These are phyloP conservation scores for Colletotrichum sp. DNA, from an alignment of 2,329 filamentous ascomycete species.

Conservation along the genomic window DNA sequence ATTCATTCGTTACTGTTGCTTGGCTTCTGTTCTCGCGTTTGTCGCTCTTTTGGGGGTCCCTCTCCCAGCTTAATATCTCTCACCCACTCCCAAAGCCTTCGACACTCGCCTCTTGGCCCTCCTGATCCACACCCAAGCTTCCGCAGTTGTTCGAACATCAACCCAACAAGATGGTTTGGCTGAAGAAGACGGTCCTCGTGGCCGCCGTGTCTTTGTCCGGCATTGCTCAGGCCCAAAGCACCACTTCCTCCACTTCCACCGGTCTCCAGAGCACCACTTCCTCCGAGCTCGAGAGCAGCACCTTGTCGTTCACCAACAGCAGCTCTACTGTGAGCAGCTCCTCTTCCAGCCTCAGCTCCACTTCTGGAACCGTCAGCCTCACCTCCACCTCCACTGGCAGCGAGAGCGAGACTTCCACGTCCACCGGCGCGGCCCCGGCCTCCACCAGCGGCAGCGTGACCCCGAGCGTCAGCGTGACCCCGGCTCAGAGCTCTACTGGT, in stretches of 20 bases:
- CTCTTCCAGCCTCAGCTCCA: neutral
- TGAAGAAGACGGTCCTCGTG: neutral
- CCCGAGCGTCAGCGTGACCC: neutral
- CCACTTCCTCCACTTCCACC: neutral
- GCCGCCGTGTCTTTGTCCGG: neutral
- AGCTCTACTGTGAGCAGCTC: neutral
- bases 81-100: neutral
- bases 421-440: neutral
- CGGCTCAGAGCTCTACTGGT: neutral
- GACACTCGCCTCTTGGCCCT: neutral
- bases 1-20: conserved; percentile 12
- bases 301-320: neutral
- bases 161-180: conserved; percentile 1
- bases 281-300: neutral
- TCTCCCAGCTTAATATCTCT: neutral
- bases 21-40: neutral
- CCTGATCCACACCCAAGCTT: neutral
- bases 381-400: neutral
- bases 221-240: neutral
- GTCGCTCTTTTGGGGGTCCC: neutral
- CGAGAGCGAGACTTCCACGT: neutral
- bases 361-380: neutral
- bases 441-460: neutral
- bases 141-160: neutral
- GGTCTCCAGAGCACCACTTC: neutral